phyloP scores from a whole-genome alignment of 768 basidiomycete species.

The Kwoniella shandongensis region DNA sequence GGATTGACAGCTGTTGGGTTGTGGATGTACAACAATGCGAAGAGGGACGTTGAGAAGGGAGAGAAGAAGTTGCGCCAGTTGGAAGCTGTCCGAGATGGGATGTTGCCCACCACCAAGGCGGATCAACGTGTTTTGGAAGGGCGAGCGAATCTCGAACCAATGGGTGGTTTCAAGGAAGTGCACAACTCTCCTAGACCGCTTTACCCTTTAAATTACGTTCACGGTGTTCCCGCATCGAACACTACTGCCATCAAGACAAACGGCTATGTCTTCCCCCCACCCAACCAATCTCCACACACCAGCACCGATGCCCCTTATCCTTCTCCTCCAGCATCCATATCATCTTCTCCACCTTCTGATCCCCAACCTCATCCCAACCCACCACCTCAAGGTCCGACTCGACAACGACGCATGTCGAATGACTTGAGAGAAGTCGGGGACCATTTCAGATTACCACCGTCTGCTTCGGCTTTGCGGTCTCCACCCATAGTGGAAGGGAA shows the following conservation, averaged over 20 bases:
- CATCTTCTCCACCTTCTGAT: conserved; percentile 30
- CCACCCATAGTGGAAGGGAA: conserved; percentile 15
- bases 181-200: conserved; percentile 38
- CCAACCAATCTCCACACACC: conserved; percentile 2
- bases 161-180: conserved; percentile 13
- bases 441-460: conserved; percentile 14
- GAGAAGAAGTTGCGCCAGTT: conserved; percentile 74
- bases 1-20: conserved; percentile 82
- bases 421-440: conserved; percentile 11
- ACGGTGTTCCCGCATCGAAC: conserved; percentile 14
- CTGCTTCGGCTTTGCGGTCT: conserved; percentile 5
- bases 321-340: conserved; percentile 30
- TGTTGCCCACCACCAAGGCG: conserved; percentile 42
- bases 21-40: conserved; percentile 94
- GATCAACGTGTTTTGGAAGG: conserved; percentile 42
- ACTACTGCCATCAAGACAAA: conserved; percentile 26
- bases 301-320: conserved; percentile 26
- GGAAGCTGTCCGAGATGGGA: conserved; percentile 52
- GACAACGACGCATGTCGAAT: conserved; percentile 19
- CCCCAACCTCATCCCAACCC: conserved; percentile 10
- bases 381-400: not conserved
- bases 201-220: conserved; percentile 24
- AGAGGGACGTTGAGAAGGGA: conserved; percentile 85
- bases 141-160: conserved; percentile 8
- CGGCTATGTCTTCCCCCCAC: conserved; percentile 4